Evolutionary conservation across 768 basidiomycete species (phyloP).

Genomic region (Suillus clintonianus): DNA sequence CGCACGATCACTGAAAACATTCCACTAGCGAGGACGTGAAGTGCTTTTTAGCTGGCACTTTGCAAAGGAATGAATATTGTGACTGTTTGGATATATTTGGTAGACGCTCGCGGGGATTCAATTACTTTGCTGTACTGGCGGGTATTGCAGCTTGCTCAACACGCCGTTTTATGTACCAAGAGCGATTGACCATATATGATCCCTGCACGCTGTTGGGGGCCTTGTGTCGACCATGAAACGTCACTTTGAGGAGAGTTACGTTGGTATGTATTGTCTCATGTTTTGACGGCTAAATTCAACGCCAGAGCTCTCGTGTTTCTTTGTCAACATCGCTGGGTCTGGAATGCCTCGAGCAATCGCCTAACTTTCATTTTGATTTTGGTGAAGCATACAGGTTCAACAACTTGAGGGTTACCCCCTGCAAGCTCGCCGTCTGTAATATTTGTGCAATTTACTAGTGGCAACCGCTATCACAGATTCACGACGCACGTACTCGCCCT

Average conservation of each 20-base stretch:
- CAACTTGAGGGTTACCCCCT: not conserved
- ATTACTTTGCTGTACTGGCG: not conserved
- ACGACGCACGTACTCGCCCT: not conserved
- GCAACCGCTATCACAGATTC: not conserved
- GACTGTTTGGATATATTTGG: not conserved
- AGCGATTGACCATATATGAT: slow-evolving; percentile 97
- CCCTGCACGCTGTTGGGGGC: slow-evolving; percentile 86
- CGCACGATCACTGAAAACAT: slow-evolving; percentile 28
- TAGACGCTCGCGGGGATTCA: not conserved
- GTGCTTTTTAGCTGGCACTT: not conserved
- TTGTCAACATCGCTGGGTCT: slow-evolving; percentile 83
- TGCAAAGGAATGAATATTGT: not conserved
- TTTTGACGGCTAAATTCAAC: slow-evolving; percentile 89
- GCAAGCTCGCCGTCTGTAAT: not conserved
- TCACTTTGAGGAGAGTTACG: slow-evolving; percentile 93
- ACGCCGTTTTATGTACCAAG: slow-evolving; percentile 61
- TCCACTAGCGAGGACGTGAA: not conserved
- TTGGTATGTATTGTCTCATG: slow-evolving; percentile 54
- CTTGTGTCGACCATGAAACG: slow-evolving; percentile 82
- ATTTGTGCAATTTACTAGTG: not conserved
- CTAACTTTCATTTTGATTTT: slow-evolving; percentile 76
- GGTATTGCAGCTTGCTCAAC: no score
- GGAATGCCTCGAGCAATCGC: slow-evolving; percentile 77
- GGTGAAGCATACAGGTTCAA: slow-evolving; percentile 54
- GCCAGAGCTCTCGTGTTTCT: slow-evolving; percentile 86